Evolutionary conservation across 2,329 filamentous ascomycete genomes (phyloP).

Genomic region (Colletotrichum somersetense): DNA sequence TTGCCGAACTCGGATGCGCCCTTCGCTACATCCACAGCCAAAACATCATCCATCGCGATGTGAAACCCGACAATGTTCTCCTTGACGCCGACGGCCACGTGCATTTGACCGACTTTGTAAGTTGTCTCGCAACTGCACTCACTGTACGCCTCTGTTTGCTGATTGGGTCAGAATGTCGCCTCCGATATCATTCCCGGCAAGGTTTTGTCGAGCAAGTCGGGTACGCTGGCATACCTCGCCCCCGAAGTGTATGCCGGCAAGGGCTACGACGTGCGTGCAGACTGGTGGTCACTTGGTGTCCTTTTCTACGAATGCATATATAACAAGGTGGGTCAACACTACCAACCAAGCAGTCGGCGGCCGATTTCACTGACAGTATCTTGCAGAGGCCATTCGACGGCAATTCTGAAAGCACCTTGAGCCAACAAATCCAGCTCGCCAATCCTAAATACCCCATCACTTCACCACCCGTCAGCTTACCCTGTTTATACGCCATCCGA

Average conservation of each 20-base stretch:
- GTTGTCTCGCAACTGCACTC: constrained; percentile 50
- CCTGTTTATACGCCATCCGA: constrained; percentile 90
- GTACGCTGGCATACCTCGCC: constrained; percentile 93
- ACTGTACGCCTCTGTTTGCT: constrained; percentile 37
- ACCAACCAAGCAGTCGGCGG: background rate
- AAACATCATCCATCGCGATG: constrained; percentile 89
- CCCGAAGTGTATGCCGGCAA: constrained; percentile 94
- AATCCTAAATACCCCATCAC: constrained; percentile 93
- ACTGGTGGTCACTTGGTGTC: constrained; percentile 99
- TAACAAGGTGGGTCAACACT: constrained; percentile 78
- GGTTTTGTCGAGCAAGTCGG: constrained; percentile 92
- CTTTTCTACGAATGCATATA: constrained; percentile 99
- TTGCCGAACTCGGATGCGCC: constrained; percentile 92
- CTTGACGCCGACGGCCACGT: constrained; percentile 92
- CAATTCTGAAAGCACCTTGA: constrained; percentile 83
- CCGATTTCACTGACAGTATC: constrained; percentile 46
- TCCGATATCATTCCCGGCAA: constrained; percentile 90
- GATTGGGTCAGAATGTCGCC: constrained; percentile 83
- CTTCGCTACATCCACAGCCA: constrained; percentile 87
- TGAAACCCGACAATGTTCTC: constrained; percentile 93
- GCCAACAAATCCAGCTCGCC: constrained; percentile 83
- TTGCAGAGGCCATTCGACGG: constrained; percentile 90
- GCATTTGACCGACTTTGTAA: constrained; percentile 96
- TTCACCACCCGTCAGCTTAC: constrained; percentile 87
- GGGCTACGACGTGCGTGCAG: constrained; percentile 90